These are phyloP conservation scores for Dioscorea dumetorum DNA, from an alignment of 106 monocot genomes.

Conservation along the genomic window DNA sequence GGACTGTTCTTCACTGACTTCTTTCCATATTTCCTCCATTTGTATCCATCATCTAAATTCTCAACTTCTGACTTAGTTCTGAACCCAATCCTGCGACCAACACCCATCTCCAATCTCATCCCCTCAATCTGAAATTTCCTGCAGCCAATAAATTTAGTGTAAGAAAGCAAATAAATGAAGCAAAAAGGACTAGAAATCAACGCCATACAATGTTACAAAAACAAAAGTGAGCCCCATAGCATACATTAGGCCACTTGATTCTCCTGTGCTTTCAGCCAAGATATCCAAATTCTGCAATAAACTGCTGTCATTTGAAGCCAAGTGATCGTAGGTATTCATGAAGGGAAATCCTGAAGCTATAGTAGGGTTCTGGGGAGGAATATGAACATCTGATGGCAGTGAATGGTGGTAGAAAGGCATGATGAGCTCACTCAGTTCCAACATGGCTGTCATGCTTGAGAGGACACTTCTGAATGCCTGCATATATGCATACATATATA, in stretches of 20 bases:
- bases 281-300: background rate
- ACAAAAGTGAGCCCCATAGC: background rate
- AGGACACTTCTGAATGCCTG: background rate
- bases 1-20: slow-evolving; percentile 32
- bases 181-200: background rate
- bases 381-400: background rate
- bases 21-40: slow-evolving; percentile 40
- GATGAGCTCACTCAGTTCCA: slow-evolving; percentile 1
- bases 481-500: background rate
- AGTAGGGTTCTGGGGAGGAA: background rate
- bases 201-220: background rate
- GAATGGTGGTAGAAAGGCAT: background rate
- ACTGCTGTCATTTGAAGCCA: background rate
- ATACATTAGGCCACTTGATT: background rate
- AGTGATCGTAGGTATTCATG: background rate
- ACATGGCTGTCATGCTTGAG: background rate
- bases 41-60: slow-evolving; percentile 24
- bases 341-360: background rate
- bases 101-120: background rate
- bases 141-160: background rate
- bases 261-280: slow-evolving; percentile 3
- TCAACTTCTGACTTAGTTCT: slow-evolving; percentile 22
- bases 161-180: background rate
- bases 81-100: slow-evolving; percentile 15
- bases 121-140: background rate